Percentiles rank a stretch among this genome's conserved stretches.
These are phyloP conservation scores for Penicillium mononematosum DNA, from an alignment of 495 filamentous ascomycete species.

Conservation along the genomic window DNA sequence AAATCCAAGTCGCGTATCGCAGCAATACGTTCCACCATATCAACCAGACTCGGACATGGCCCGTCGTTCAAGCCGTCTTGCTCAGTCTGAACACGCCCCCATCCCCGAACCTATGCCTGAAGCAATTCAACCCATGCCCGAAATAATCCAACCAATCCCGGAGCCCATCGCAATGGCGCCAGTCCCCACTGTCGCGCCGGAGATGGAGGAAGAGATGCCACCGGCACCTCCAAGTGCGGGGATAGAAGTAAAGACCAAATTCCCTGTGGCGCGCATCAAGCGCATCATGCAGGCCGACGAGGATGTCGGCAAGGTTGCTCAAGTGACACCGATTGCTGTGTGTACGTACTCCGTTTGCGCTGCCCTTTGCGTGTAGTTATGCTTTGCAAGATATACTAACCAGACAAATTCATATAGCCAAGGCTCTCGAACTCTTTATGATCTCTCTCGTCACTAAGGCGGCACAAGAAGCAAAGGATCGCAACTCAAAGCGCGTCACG, in stretches of 20 bases:
- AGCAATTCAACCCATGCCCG: conserved; percentile 8
- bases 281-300: conserved; percentile 99
- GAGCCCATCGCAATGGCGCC: conserved; percentile 17
- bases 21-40: conserved; percentile 40
- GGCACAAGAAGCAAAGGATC: conserved; percentile 75
- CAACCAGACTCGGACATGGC: conserved; percentile 40
- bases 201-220: conserved; percentile 16
- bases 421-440: conserved; percentile 97
- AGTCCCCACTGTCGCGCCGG: not conserved
- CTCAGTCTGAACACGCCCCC: conserved; percentile 35
- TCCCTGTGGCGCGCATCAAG: conserved; percentile 97
- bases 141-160: conserved; percentile 23
- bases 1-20: conserved; percentile 25
- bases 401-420: conserved; percentile 44
- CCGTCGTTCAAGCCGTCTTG: conserved; percentile 45
- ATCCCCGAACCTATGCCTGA: conserved; percentile 26
- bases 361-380: not conserved
- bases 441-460: conserved; percentile 85
- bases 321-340: conserved; percentile 92
- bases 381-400: conserved; percentile 19
- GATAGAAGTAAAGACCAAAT: conserved; percentile 87
- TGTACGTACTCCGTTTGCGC: conserved; percentile 52
- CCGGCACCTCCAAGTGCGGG: conserved; percentile 33
- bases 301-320: conserved; percentile 97
- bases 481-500: conserved; percentile 83